A percentile compares a stretch with the other conserved stretches of the same genome.
Conservation (phyloP, 371 early-diverging fungal genomes). For the Mortierella polycephala region DNA sequence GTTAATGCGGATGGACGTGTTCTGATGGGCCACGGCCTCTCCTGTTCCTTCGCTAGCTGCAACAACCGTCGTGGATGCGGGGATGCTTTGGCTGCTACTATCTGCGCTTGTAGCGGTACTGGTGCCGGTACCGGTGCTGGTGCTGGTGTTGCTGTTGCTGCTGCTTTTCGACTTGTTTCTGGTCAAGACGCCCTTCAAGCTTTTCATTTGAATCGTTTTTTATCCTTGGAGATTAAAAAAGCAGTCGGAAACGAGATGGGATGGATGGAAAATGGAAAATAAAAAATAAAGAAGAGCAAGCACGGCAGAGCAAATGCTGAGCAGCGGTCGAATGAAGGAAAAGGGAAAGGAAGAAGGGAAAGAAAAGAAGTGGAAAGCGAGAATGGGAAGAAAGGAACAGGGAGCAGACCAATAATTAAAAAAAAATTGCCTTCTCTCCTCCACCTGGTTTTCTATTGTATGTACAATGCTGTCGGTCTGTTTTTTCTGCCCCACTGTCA, state of each 20-base stretch:
- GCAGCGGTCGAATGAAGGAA: background rate
- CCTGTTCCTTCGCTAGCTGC: slow-evolving; percentile 13
- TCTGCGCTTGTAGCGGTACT: slow-evolving; percentile 21
- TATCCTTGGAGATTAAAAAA: background rate
- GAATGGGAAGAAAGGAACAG: background rate
- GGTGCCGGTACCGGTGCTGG: slow-evolving; percentile 11
- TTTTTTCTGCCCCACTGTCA: no score
- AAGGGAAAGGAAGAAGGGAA: slow-evolving; percentile 1
- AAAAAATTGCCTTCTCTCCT: background rate
- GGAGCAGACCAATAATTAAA: background rate
- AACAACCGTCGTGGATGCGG: slow-evolving; percentile 28
- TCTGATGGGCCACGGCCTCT: slow-evolving; percentile 9
- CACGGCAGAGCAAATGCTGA: background rate
- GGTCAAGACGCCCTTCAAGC: slow-evolving; percentile 54
- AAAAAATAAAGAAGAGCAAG: slow-evolving; percentile 1
- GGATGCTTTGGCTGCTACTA: slow-evolving; percentile 8
- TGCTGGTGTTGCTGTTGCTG: slow-evolving; percentile 26
- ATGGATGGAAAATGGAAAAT: slow-evolving; percentile 1
- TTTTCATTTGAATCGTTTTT: slow-evolving; percentile 38
- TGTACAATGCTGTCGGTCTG: background rate
- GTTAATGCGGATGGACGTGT: slow-evolving; percentile 28
- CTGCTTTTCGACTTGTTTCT: slow-evolving; percentile 55
- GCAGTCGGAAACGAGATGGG: background rate
- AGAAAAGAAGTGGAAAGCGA: background rate
- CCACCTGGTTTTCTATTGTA: no score